Percentiles rank a stretch among this genome's conserved stretches.
phyloP scores from a whole-genome alignment of 176 grass and related monocot species.

The Zizania latifolia region DNA sequence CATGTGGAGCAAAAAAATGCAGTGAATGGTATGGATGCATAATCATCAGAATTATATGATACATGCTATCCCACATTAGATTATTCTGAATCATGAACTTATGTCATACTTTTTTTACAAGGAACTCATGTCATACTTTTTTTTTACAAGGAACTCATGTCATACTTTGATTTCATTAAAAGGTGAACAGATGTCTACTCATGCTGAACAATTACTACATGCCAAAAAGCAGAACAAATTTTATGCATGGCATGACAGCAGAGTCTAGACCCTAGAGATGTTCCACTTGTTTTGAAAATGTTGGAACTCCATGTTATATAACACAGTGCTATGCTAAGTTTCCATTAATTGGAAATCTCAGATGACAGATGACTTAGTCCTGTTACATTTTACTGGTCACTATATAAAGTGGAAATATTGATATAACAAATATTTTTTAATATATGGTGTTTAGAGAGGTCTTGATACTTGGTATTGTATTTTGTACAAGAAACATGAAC shows the following conservation, averaged over 20 bases:
- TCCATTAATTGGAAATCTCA: not conserved
- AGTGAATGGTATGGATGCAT: not conserved
- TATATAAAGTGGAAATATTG: slow-evolving; percentile 3
- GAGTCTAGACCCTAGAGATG: not conserved
- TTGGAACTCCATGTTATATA: not conserved
- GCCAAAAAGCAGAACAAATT: not conserved
- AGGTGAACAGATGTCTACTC: not conserved
- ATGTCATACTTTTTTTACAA: not conserved
- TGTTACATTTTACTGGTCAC: not conserved
- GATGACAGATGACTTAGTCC: not conserved
- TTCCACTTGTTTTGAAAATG: not conserved
- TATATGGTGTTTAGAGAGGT: not conserved
- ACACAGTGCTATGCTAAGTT: not conserved
- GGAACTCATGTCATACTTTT: not conserved
- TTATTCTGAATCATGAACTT: not conserved
- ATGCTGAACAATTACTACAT: not conserved
- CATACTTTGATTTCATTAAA: not conserved
- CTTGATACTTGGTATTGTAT: not conserved
- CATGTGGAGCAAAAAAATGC: slow-evolving; percentile 8
- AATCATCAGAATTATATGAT: slow-evolving; percentile 7
- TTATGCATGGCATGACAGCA: not conserved
- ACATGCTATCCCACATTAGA: not conserved
- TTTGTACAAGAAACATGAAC: slow-evolving; percentile 1
- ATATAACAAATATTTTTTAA: not conserved
- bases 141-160: not conserved